Evolutionary conservation across 2,329 filamentous ascomycete species (phyloP).

Genomic region (Talaromyces sp.): DNA sequence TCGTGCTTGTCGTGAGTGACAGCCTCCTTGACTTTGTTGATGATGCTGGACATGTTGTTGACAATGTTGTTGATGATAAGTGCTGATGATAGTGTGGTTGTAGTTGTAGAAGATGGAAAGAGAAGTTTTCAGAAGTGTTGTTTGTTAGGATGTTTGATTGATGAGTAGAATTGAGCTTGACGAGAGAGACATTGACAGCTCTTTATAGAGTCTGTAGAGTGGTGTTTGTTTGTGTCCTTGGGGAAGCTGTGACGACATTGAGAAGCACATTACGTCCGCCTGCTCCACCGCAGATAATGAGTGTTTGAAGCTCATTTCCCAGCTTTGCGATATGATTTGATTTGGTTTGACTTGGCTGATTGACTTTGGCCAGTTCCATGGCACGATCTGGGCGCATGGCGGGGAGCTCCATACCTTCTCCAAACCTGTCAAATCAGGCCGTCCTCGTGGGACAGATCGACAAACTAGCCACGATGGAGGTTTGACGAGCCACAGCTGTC

Average conservation of each 20-base stretch:
- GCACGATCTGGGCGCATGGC: not conserved
- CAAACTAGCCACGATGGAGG: constrained; percentile 3
- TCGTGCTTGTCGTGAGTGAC: constrained; percentile 16
- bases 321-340: not conserved
- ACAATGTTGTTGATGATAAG: no score
- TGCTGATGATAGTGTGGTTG: not conserved
- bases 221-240: not conserved
- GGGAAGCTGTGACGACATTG: constrained; percentile 13
- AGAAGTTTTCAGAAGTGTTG: not conserved
- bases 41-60: constrained; percentile 16
- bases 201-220: constrained; percentile 1
- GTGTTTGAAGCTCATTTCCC: not conserved
- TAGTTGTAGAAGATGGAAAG: not conserved
- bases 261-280: constrained; percentile 10
- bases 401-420: not conserved
- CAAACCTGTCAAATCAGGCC: not conserved
- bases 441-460: not conserved
- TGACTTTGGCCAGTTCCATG: not conserved
- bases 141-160: not conserved
- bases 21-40: constrained; percentile 17
- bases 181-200: not conserved
- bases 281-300: not conserved
- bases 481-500: not conserved
- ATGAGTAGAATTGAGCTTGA: not conserved
- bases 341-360: not conserved